Percentiles rank a stretch among this genome's conserved stretches.
These are phyloP conservation scores for Anisodus tanguticus DNA, from an alignment of 257 asterid genomes.

Conservation along the genomic window DNA sequence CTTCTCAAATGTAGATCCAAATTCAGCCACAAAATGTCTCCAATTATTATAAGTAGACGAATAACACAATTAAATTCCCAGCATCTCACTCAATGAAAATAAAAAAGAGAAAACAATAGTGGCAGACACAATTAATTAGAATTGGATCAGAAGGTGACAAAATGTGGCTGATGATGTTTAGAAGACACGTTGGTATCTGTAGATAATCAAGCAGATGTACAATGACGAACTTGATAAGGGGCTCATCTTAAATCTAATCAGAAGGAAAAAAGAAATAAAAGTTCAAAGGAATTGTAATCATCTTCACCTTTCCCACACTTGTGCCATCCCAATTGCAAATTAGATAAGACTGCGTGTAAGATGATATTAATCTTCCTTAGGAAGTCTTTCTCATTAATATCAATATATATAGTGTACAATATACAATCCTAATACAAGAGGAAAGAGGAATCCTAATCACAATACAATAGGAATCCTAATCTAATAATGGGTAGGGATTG, in stretches of 20 bases:
- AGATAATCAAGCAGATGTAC: neutral
- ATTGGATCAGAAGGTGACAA: neutral
- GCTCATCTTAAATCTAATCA: neutral
- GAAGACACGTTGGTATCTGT: neutral
- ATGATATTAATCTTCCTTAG: too few species aligned
- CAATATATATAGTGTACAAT: too few species aligned
- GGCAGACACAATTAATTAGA: neutral
- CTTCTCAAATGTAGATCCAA: too few species aligned
- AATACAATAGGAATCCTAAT: too few species aligned
- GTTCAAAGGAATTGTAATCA: neutral
- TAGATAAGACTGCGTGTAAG: too few species aligned
- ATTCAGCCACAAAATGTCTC: too few species aligned
- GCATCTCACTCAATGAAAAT: neutral
- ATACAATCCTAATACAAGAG: too few species aligned
- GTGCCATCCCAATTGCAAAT: neutral
- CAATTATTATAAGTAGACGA: too few species aligned
- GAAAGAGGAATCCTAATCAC: too few species aligned
- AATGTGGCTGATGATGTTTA: neutral
- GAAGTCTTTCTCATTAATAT: too few species aligned
- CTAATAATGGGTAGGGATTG: too few species aligned
- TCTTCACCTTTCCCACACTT: neutral
- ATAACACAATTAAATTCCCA: too few species aligned
- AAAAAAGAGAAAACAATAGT: neutral
- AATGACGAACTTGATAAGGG: slow-evolving; percentile 6
- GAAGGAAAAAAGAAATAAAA: neutral